These are phyloP conservation scores for Clarireedia hainanense DNA, from an alignment of 2,329 filamentous ascomycete species.

Conservation along the genomic window DNA sequence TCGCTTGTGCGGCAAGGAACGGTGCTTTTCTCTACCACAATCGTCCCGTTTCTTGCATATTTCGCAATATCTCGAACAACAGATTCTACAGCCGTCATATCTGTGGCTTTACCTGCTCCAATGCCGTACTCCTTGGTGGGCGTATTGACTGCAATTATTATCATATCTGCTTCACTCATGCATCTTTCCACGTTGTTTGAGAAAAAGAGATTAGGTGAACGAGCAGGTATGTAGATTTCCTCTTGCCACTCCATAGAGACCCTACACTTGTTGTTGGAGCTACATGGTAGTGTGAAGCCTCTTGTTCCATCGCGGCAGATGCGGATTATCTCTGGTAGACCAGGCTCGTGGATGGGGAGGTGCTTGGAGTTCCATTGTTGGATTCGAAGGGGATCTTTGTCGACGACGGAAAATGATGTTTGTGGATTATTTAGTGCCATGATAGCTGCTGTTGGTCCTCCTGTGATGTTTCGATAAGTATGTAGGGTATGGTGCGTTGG, in stretches of 20 bases:
- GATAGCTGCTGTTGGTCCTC: constrained; percentile 67
- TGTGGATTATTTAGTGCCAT: constrained; percentile 66
- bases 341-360: constrained; percentile 70
- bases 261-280: constrained; percentile 27
- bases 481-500: background rate
- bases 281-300: constrained; percentile 33
- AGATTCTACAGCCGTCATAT: constrained; percentile 65
- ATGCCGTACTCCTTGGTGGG: constrained; percentile 65
- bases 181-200: constrained; percentile 55
- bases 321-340: constrained; percentile 59
- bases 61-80: constrained; percentile 60
- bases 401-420: constrained; percentile 67
- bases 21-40: constrained; percentile 76
- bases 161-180: constrained; percentile 61
- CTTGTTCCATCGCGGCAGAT: constrained; percentile 52
- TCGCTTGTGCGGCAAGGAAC: constrained; percentile 70
- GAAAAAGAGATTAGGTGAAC: constrained; percentile 63
- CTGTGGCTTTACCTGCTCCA: constrained; percentile 63
- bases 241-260: constrained; percentile 27
- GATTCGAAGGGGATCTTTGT: constrained; percentile 58
- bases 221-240: constrained; percentile 32
- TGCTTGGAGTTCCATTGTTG: constrained; percentile 65
- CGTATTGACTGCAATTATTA: constrained; percentile 72
- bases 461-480: constrained; percentile 26
- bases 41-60: constrained; percentile 56